These are phyloP conservation scores for Colletotrichum ledebouriae DNA, from an alignment of 2,329 filamentous ascomycete genomes.

Conservation along the genomic window DNA sequence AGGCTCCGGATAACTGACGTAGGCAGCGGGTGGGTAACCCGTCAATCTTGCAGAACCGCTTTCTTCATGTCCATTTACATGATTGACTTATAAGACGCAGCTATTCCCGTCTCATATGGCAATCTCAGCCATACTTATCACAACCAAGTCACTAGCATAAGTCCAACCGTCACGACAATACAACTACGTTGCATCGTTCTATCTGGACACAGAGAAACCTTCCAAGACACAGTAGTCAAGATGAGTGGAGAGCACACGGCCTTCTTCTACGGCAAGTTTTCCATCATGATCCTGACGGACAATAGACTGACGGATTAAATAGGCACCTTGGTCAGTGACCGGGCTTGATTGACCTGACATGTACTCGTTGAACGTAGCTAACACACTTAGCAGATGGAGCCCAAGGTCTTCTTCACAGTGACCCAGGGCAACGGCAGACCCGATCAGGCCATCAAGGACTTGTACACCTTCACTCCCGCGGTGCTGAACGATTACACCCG, in stretches of 20 bases:
- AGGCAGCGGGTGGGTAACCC: no score
- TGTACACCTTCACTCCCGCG: slow-evolving; percentile 78
- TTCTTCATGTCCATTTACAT: no score
- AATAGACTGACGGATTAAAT: slow-evolving; percentile 11
- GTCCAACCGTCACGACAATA: no score
- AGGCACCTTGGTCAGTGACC: slow-evolving; percentile 53
- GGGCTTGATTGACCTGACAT: neutral
- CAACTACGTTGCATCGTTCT: neutral
- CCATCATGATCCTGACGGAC: no score
- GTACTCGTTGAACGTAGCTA: slow-evolving; percentile 40
- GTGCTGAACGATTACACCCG: slow-evolving; percentile 81
- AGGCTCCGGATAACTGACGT: no score
- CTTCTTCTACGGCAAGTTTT: slow-evolving; percentile 69
- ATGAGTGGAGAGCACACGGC: slow-evolving; percentile 61
- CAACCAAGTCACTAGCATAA: neutral
- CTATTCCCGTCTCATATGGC: neutral
- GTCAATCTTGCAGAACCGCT: no score
- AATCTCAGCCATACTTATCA: neutral
- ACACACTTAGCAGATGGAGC: slow-evolving; percentile 73
- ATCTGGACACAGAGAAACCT: neutral
- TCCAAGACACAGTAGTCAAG: slow-evolving; percentile 35
- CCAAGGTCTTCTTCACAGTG: slow-evolving; percentile 86
- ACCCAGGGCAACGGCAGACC: slow-evolving; percentile 73
- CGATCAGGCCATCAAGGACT: slow-evolving; percentile 62
- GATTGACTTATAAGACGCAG: no score